Percentiles rank a stretch among this genome's conserved stretches.
phyloP scores from a whole-genome alignment of 371 early-diverging fungal genomes.

The Scutellospora calospora region DNA sequence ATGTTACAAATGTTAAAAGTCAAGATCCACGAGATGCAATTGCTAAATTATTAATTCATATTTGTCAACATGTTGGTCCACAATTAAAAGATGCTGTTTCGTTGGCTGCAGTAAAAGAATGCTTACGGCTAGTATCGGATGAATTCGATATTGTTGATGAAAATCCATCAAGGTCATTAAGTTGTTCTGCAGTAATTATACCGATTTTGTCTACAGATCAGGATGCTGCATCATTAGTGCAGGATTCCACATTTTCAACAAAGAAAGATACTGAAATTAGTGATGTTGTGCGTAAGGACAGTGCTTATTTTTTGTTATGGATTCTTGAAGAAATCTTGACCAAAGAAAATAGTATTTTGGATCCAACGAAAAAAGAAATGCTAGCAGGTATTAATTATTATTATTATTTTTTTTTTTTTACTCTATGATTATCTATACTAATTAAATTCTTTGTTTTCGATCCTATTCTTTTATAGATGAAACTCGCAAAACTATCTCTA shows the following conservation, averaged over 20 bases:
- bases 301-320: constrained; percentile 20
- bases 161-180: neutral
- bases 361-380: too few species aligned
- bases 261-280: neutral
- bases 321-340: neutral
- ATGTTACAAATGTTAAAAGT: neutral
- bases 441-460: neutral
- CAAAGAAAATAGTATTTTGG: too few species aligned
- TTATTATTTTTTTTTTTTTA: neutral
- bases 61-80: neutral
- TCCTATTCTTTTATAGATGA: neutral
- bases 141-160: neutral
- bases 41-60: neutral
- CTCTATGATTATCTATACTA: too few species aligned
- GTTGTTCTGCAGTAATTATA: neutral
- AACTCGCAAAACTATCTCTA: neutral
- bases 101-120: constrained; percentile 17
- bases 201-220: too few species aligned
- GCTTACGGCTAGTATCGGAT: neutral
- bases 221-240: too few species aligned
- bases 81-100: constrained; percentile 11
- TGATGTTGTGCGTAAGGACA: constrained; percentile 3
- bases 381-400: too few species aligned
- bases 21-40: constrained; percentile 37
- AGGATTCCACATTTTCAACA: neutral